phyloP scores from a whole-genome alignment of 495 filamentous ascomycete species.

The Hypoxylon rickii region DNA sequence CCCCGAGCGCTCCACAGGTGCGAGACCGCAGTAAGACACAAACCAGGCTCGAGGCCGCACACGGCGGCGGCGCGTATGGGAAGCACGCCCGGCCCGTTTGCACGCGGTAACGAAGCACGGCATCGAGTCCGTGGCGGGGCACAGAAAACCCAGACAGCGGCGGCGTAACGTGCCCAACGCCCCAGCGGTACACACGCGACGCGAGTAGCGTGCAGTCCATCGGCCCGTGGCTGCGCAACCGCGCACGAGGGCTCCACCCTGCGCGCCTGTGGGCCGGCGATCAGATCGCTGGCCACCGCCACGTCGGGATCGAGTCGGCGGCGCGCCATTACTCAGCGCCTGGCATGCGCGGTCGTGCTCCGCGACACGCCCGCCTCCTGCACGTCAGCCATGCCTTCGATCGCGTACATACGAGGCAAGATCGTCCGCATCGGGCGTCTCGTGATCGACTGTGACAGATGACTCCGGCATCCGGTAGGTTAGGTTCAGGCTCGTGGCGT shows the following conservation, averaged over 20 bases:
- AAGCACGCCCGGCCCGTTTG: not conserved
- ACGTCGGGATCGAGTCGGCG: not conserved
- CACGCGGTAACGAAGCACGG: constrained; percentile 14
- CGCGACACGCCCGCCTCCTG: not conserved
- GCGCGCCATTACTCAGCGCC: not conserved
- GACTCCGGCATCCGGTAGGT: not conserved
- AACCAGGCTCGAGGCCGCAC: constrained; percentile 2
- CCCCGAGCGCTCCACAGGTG: constrained; percentile 19
- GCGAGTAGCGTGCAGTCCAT: no score
- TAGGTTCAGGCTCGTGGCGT: not conserved
- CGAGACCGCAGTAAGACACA: constrained; percentile 6
- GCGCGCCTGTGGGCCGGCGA: no score
- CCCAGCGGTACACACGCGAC: not conserved
- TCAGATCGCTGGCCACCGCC: no score
- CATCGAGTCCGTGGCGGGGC: constrained; percentile 22
- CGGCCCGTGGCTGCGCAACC: no score
- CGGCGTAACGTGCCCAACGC: not conserved
- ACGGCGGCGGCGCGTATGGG: constrained; percentile 1
- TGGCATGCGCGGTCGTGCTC: no score
- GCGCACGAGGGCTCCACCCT: no score
- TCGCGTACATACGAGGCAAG: no score
- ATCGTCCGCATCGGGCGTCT: no score
- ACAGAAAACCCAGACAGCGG: not conserved
- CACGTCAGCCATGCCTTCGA: not conserved
- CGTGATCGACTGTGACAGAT: not conserved